Conservation (phyloP, 2,329 filamentous ascomycete species). For the Fusarium udum region DNA sequence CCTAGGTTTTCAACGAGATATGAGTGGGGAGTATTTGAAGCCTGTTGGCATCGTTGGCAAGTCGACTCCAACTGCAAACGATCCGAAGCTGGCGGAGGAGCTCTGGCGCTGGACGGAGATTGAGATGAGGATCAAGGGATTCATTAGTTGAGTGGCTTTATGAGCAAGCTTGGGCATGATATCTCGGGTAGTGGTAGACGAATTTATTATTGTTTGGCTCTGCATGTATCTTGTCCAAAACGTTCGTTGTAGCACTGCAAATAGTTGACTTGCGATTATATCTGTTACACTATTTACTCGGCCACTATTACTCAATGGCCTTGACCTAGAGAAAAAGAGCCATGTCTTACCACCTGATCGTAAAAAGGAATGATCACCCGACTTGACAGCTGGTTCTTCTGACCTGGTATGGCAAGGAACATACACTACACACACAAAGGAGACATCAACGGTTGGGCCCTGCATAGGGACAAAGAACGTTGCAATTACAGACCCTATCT, state of each 20-base stretch:
- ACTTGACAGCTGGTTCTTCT: accelerated
- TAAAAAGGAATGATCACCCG: background rate
- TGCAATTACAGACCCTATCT: background rate
- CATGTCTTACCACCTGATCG: too few species aligned
- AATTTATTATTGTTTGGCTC: too few species aligned
- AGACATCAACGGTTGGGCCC: too few species aligned
- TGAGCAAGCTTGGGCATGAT: background rate
- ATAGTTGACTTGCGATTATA: background rate
- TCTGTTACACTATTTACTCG: accelerated
- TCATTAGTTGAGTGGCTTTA: background rate
- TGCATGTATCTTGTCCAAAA: too few species aligned
- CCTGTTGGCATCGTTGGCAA: background rate
- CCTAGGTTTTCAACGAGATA: background rate
- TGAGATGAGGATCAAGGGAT: background rate
- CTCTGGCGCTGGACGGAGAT: background rate
- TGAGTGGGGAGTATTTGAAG: background rate
- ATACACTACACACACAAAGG: background rate
- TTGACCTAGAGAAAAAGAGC: too few species aligned
- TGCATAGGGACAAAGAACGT: background rate
- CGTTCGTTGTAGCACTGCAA: background rate
- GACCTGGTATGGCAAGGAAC: background rate
- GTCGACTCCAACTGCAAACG: background rate
- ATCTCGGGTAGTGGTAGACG: background rate
- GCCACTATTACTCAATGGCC: too few species aligned
- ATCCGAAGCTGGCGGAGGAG: background rate